Conservation (phyloP, 495 filamentous ascomycete species). For the Aspergillus diversus region DNA sequence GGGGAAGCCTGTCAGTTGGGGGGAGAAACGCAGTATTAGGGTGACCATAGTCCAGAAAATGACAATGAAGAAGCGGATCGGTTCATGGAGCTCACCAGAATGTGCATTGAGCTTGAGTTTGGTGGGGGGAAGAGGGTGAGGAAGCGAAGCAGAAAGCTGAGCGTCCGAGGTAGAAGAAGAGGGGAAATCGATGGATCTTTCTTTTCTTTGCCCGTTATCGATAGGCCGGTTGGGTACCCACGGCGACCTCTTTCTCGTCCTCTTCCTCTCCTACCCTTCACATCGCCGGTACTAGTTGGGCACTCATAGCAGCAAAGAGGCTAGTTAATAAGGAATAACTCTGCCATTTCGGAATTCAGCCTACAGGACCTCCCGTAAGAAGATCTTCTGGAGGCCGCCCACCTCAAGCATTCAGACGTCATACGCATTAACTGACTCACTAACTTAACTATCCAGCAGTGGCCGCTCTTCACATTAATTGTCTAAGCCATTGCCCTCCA, state of each 20-base stretch:
- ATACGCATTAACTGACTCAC: too few relatives aligned
- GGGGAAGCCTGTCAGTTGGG: conserved; percentile 24
- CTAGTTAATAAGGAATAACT: too few relatives aligned
- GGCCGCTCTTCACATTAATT: too few relatives aligned
- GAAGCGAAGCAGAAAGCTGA: conserved; percentile 9
- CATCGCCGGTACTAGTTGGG: too few relatives aligned
- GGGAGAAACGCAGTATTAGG: background rate
- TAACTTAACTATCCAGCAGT: too few relatives aligned
- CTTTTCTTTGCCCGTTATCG: conserved; percentile 25
- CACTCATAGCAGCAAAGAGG: too few relatives aligned
- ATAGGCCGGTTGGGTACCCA: conserved; percentile 22
- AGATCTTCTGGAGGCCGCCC: too few relatives aligned
- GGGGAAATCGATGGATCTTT: conserved; percentile 7
- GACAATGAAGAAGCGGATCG: background rate
- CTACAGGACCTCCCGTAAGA: too few relatives aligned
- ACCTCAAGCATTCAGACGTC: too few relatives aligned
- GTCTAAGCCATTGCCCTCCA: background rate
- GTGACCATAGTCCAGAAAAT: background rate
- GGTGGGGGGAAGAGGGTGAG: conserved; percentile 11
- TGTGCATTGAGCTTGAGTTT: conserved; percentile 43
- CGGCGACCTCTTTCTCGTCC: too few relatives aligned
- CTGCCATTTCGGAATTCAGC: too few relatives aligned
- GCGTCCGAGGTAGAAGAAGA: conserved; percentile 7
- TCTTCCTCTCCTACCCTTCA: too few relatives aligned
- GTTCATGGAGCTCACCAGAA: conserved; percentile 37